These are phyloP conservation scores for Lentinus brumalis DNA, from an alignment of 768 basidiomycete species.

Conservation along the genomic window DNA sequence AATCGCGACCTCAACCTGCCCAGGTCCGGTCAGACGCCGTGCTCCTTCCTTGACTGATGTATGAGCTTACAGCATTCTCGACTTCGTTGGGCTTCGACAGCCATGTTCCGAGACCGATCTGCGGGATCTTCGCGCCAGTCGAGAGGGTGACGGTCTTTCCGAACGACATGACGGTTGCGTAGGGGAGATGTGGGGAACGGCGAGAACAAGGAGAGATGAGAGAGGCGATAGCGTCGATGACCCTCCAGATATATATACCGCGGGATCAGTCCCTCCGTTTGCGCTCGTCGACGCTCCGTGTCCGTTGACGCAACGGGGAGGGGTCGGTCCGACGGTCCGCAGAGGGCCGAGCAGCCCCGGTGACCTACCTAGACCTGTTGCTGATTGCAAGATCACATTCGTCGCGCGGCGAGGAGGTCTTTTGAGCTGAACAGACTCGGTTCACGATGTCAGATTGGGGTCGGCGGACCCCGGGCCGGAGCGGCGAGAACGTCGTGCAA, in stretches of 20 bases:
- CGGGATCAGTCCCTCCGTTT: conserved; percentile 2
- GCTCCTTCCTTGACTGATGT: neutral
- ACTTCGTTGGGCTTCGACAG: conserved; percentile 75
- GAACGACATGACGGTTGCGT: conserved; percentile 41
- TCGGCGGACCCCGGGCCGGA: too few species aligned
- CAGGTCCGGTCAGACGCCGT: conserved; percentile 4
- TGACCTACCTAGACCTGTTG: neutral
- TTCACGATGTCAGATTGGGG: too few species aligned
- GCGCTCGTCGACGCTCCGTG: neutral
- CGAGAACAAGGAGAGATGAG: neutral
- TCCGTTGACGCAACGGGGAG: neutral
- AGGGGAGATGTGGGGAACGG: neutral
- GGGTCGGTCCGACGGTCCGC: conserved; percentile 15
- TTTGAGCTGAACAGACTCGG: too few species aligned
- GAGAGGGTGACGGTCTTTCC: conserved; percentile 41
- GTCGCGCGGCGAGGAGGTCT: too few species aligned
- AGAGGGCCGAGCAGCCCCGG: neutral
- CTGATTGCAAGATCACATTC: neutral
- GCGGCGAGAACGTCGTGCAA: too few species aligned
- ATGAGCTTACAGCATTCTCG: conserved; percentile 57
- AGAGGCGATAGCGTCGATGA: conserved; percentile 3
- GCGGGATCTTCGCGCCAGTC: conserved; percentile 60
- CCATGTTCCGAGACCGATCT: conserved; percentile 87
- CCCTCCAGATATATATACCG: conserved; percentile 13
- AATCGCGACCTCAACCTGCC: conserved; percentile 74